Evolutionary conservation across 306 rosid species (phyloP), one percentile per base, ranked within the genome.

Genomic region (Astragalus glycyphyllos): DNA sequence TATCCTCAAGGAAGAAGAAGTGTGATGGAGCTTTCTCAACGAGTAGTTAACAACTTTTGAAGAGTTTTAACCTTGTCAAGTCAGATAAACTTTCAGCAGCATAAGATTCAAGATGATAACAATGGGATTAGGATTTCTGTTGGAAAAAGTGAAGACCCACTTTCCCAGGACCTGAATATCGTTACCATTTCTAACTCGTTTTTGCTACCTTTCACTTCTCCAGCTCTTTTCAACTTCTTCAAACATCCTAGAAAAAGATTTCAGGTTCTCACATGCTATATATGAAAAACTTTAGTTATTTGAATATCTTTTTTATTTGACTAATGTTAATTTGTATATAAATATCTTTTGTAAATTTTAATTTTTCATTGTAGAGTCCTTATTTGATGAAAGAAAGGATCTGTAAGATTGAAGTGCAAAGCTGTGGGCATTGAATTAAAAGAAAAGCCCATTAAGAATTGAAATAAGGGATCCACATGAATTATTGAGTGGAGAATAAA

Each of bases 21-120:
- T 47, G 7, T 85, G 7, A 74, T 80, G 82, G 73, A 71, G 38
- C 86, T 89, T 44, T 35, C 81, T 47, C 86, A 86, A 3, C 46
- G 82, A 54, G 86, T 89, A 92, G 79, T 92, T 1, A 87, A 77
- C 77, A 71, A 14, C 15, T 89, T 92, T 1, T 67, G 81, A 80
- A 82, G 66, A 23, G 47, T 41, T 35, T 20, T 87, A 42, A 81
- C 76, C 81, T 78, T 83, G 83, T 26, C 85, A 32, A 82, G 70
- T 4, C 84, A 83, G 75, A 29, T 61, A 15, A 82, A 81, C 20
- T 77, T 77, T 16, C 75, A 87, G 13, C 80, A 81, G 50, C 75
- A 86, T 35, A 12, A 74, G 12, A 61, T 74, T 8, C 88, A 89
- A 49, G 79, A 57, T 14, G 51, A 68, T 51, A 76, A 80, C 32